These are phyloP conservation scores for Pichia sp. DNA, from an alignment of 1,139 yeast species.

Conservation along the genomic window DNA sequence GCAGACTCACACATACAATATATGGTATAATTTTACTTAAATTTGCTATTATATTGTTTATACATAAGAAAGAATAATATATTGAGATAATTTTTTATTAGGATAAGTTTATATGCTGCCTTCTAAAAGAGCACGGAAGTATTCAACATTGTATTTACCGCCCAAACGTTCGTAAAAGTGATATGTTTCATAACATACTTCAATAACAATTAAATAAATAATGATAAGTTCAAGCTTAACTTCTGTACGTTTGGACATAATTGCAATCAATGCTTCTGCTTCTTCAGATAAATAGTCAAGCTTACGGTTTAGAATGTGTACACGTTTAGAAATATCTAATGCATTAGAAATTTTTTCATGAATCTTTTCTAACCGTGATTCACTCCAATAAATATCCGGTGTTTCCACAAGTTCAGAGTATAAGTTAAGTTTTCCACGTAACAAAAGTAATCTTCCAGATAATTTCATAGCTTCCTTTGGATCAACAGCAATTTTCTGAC, in stretches of 20 bases:
- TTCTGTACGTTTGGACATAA: conserved; percentile 70
- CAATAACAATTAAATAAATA: conserved; percentile 72
- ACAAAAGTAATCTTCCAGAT: conserved; percentile 66
- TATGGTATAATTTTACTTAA: no score
- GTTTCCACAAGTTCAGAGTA: conserved; percentile 89
- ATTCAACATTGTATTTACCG: conserved; percentile 17
- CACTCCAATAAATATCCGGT: conserved; percentile 91
- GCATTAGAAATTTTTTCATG: conserved; percentile 65
- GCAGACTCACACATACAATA: no score
- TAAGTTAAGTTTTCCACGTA: conserved; percentile 75
- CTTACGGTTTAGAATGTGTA: conserved; percentile 72
- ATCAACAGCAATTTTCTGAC: conserved; percentile 48
- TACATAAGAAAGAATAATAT: no score
- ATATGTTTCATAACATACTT: conserved; percentile 70
- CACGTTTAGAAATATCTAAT: conserved; percentile 71
- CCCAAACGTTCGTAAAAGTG: conserved; percentile 47
- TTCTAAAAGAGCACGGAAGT: conserved; percentile 9
- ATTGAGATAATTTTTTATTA: no score
- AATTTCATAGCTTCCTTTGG: conserved; percentile 60
- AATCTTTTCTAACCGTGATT: conserved; percentile 71
- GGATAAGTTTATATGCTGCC: no score
- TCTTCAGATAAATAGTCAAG: conserved; percentile 88
- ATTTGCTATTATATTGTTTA: no score
- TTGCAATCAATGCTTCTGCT: conserved; percentile 67
- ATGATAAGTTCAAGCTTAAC: conserved; percentile 84